Base-by-base conservation (phyloP, 441 rosid genomes). In the Brassica hybrid region DNA sequence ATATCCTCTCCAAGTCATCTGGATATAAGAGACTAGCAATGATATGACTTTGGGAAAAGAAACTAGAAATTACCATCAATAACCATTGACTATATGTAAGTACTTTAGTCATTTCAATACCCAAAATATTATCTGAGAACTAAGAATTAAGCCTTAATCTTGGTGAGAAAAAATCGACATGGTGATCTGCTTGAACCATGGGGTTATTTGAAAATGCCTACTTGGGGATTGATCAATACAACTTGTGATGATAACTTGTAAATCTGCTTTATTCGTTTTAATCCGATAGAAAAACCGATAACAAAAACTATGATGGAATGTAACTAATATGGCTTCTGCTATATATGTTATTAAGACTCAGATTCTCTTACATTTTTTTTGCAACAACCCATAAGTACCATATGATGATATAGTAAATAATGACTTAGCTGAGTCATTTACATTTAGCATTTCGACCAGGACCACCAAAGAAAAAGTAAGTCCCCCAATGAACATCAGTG, bases 381-480 rank as follows among this genome's bases (percentile, higher is more conserved):
- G 54, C 54, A 45, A 45, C 54, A 45, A 45, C 54, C 54, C 54
- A 45, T 7, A 52, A 16, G 10, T 52, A 52, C 10, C 58, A 54
- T 18, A 57, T 57, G 5, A 54, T 54, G 11, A 54, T 54, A 54
- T 57, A 4, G n/a, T 57, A 57, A 57, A 54, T 54, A 17, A 1
- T 18, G n/a, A 57, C 27, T 17, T 57, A 57, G 23, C 0, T 17
- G 60, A 58, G 13, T 73, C 71, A 67, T 50, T 0, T 58, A 12
- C 79, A 76, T 0, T 19, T 61, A 13, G 7, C 18, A 61, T 48
- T 45, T 68, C 79, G 62, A 45, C 79, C 69, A 60, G 69, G 74
- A 61, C 74, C 74, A 3, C 79, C 74, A 19, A 48, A 68, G 57
- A 18, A 76, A 61, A 61, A 48, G 17, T 8, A 43, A 14, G 2